Conservation (phyloP, 495 filamentous ascomycete species). For the Trichoderma erinaceum region DNA sequence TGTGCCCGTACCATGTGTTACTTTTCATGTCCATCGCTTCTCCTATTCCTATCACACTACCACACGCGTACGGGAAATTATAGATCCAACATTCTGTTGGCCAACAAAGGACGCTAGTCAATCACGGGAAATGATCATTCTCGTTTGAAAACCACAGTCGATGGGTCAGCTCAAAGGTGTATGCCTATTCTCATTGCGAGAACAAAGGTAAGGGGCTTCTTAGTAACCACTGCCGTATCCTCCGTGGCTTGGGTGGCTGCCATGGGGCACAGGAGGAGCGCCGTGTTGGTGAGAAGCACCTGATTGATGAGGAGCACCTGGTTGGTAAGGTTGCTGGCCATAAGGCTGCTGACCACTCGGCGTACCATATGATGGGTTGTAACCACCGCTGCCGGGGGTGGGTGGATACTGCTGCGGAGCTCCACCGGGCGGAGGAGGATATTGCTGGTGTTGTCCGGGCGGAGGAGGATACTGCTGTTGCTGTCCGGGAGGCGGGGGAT, state of each 20-base stretch:
- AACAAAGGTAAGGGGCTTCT: background rate
- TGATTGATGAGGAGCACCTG: slow-evolving; percentile 19
- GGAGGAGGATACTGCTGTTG: slow-evolving; percentile 17
- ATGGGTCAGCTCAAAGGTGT: background rate
- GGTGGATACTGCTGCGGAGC: slow-evolving; percentile 23
- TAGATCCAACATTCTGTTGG: background rate
- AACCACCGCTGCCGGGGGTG: slow-evolving; percentile 16
- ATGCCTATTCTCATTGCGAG: background rate
- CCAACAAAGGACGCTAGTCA: slow-evolving; percentile 7
- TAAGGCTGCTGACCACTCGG: slow-evolving; percentile 24
- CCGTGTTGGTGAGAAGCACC: no score
- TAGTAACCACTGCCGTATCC: slow-evolving; percentile 17
- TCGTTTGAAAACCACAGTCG: background rate
- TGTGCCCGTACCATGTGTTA: background rate
- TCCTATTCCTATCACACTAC: background rate
- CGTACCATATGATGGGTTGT: slow-evolving; percentile 25
- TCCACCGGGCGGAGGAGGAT: slow-evolving; percentile 27
- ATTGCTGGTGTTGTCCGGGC: slow-evolving; percentile 23
- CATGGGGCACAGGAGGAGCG: slow-evolving; percentile 28
- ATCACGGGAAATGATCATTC: background rate
- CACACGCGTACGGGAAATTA: slow-evolving; percentile 7
- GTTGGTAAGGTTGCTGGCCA: slow-evolving; percentile 19
- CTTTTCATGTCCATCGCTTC: background rate
- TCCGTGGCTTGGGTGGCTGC: slow-evolving; percentile 30
- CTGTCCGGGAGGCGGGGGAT: background rate